These are phyloP conservation scores for Aureobasidium sp. DNA, from an alignment of 2,329 filamentous ascomycete genomes.

Conservation along the genomic window DNA sequence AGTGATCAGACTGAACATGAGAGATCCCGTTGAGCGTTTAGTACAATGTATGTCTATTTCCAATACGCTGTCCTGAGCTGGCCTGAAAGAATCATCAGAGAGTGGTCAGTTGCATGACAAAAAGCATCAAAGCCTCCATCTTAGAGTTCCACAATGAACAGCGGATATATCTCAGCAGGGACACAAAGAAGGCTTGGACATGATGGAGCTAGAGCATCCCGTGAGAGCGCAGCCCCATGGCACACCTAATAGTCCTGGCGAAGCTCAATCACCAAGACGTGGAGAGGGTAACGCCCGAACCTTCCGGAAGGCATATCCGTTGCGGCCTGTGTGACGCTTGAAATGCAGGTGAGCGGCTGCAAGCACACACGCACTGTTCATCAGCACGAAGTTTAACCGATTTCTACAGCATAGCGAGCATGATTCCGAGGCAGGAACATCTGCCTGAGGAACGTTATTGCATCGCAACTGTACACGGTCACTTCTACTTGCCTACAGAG, in stretches of 20 bases:
- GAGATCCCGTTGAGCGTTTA: neutral
- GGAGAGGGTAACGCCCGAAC: constrained; percentile 9
- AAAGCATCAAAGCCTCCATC: neutral
- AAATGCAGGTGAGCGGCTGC: constrained; percentile 3
- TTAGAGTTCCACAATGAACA: constrained; percentile 10
- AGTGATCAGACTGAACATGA: constrained; percentile 3
- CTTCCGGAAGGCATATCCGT: constrained; percentile 12
- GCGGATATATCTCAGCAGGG: constrained; percentile 9
- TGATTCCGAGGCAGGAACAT: neutral
- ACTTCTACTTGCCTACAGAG: neutral
- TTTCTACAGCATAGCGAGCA: neutral
- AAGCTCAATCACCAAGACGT: constrained; percentile 9
- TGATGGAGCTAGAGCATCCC: neutral
- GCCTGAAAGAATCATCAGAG: neutral
- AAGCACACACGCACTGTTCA: constrained; percentile 2
- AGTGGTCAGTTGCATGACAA: constrained; percentile 15
- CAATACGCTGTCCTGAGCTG: constrained; percentile 8
- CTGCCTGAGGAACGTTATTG: neutral
- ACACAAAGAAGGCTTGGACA: constrained; percentile 11
- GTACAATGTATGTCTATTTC: constrained; percentile 12
- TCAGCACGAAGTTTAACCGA: constrained; percentile 5
- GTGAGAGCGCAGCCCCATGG: constrained; percentile 7
- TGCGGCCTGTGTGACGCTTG: neutral
- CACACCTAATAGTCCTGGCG: constrained; percentile 1
- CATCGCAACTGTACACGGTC: neutral